Conservation (phyloP, 2,329 filamentous ascomycete species). For the Sporothrix euskadiensis region DNA sequence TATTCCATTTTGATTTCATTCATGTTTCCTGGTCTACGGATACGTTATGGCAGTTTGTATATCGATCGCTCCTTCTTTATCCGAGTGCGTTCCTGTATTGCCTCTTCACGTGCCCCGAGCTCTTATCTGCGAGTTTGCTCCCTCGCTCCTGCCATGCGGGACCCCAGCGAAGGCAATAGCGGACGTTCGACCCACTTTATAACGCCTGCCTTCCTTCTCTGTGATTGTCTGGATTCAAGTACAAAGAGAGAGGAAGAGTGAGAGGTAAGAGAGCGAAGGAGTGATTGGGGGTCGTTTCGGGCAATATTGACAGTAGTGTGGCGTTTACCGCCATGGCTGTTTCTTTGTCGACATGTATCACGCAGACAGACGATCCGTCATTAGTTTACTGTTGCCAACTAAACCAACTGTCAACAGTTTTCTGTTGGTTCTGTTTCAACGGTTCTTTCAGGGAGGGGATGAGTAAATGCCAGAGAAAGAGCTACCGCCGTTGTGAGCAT, state of each 20-base stretch:
- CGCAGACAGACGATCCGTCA: background rate
- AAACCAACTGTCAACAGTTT: background rate
- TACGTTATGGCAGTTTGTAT: background rate
- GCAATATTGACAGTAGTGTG: background rate
- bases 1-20: background rate
- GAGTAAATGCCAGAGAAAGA: background rate
- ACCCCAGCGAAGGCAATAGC: background rate
- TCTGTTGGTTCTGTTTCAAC: background rate
- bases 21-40: too few relatives aligned
- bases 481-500: background rate
- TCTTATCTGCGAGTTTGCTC: background rate
- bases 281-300: background rate
- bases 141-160: constrained; percentile 5
- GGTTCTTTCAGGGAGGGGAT: background rate
- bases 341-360: background rate
- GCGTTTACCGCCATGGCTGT: background rate
- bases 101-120: constrained; percentile 9
- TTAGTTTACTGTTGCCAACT: background rate
- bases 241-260: background rate
- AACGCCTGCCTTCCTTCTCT: background rate
- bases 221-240: background rate
- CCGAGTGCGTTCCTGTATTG: background rate
- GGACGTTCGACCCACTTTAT: background rate
- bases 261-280: background rate
- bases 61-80: background rate